Base-by-base conservation (phyloP, 2,329 filamentous ascomycete species). In the Pezizomycotina sp. region DNA sequence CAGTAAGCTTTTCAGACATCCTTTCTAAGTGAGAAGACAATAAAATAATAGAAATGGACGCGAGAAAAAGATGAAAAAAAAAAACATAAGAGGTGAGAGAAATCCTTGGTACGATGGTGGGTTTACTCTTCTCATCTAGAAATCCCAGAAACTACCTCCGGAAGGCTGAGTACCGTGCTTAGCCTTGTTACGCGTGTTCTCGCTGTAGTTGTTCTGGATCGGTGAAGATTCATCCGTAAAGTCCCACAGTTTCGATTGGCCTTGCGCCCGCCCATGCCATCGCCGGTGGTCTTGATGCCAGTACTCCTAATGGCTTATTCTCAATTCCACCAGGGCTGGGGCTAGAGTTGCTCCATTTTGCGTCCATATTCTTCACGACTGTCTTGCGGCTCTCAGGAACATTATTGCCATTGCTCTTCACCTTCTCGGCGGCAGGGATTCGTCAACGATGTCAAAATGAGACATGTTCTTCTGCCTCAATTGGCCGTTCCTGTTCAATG, bases 371-470 rank as follows among this genome's bases (percentile, higher is more conserved):
- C 58, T 77, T 74, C 34, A 79, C 68, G 3, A 66, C 74, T 59
- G 81, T 80, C 55, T 69, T 65, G 47, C 69, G 70, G 45, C 72
- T 69, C 35, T 71, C 65, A 33, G 66, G 56, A 13, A 72, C 52
- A 13, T 59, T 60, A 22, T 52, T 62, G 56, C 51, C 60, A 52
- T 38, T 53, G 50, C 51, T 55, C 52, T 49, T 35, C 50, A 57
- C 22, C 57, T 48, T 35, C 62, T 62, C 12, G 56, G 56, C 6
- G 59, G 60, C 21, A 72, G 70, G 42, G 71, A 71, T 25, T 71
- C 63, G 54, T 92, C 82, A 5, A 66, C 64, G 61, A 91, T 74
- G 33, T 65, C 64, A 62, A 83, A 92, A 50, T 92, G 80, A 13
- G 73, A 58, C 31, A 74, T 73, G 49, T 91, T 84, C 54, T 80